Evolutionary conservation across 2,329 filamentous ascomycete species (phyloP).

Genomic region (Botrytis pseudocinerea): DNA sequence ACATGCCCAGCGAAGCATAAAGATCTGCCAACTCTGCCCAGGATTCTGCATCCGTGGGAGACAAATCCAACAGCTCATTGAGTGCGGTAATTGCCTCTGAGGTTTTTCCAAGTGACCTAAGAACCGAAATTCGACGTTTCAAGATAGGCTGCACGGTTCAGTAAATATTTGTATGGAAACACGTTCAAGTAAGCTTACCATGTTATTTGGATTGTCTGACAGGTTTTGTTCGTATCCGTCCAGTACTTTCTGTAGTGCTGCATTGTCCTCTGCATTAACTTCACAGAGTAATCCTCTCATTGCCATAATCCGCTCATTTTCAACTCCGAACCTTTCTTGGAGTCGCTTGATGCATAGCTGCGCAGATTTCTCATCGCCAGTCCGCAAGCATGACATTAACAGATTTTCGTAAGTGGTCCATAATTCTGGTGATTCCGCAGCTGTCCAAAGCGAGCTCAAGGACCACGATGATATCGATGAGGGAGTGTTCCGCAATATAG

Average conservation of each 20-base stretch:
- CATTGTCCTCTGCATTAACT: constrained; percentile 68
- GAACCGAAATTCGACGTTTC: constrained; percentile 79
- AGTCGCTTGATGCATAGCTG: constrained; percentile 73
- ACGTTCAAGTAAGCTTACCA: constrained; percentile 55
- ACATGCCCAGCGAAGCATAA: constrained; percentile 77
- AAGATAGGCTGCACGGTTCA: constrained; percentile 65
- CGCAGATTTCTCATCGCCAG: constrained; percentile 78
- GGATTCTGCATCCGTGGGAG: constrained; percentile 86
- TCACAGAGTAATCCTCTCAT: constrained; percentile 82
- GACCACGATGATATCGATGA: constrained; percentile 57
- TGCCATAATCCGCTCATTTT: constrained; percentile 85
- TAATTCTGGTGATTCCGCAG: constrained; percentile 71
- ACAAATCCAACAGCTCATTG: constrained; percentile 74
- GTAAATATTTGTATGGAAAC: constrained; percentile 30
- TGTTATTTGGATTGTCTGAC: constrained; percentile 71
- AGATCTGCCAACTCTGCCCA: constrained; percentile 91
- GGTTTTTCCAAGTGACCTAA: constrained; percentile 70
- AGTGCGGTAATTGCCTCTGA: constrained; percentile 74
- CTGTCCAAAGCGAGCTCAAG: constrained; percentile 53
- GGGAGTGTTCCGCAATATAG: constrained; percentile 54
- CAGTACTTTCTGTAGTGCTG: constrained; percentile 68
- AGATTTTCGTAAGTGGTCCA: constrained; percentile 89
- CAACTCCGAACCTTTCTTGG: constrained; percentile 74
- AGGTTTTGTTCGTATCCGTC: constrained; percentile 77
- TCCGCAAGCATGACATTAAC: constrained; percentile 78